Base-by-base conservation (phyloP, 805 yeast genomes). In the Dipodascopsis uninucleata region DNA sequence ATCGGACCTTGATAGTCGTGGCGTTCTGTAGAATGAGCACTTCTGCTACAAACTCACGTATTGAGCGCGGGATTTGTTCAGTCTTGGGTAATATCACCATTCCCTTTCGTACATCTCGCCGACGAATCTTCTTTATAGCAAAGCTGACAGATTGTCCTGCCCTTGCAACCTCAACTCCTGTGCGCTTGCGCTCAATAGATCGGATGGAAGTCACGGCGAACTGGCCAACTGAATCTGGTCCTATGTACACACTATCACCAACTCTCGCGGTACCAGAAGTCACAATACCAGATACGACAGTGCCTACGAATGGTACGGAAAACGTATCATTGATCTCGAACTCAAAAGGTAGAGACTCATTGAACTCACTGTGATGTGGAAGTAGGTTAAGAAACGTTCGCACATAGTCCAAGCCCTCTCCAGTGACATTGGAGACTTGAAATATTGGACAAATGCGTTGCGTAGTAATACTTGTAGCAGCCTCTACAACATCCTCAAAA, bases 241-340 rank as follows among this genome's bases (percentile, higher is more conserved):
- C 56, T 17, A 52, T 28, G 24, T 43, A 46, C 8, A 52, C 49
- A n/a, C 31, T 41, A 22, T 44, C 56, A 12, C 56, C 56, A 10
- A 44, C 31, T 12, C 40, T 41, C 12, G 50, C 49, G 2, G 43
- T 38, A 3, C 56, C 56, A 28, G 44, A 34, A 16, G 39, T 23
- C 8, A 52, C 39, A 12, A 52, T 41, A 5, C 56, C 56, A 2
- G 56, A 52, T 5, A 52, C 55, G 8, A 52, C 56, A 9, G 56
- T 50, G 21, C 56, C 56, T 4, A 52, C 56, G 37, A 52, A 52
- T 7, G 56, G 56, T 14, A 52, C 56, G 5, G 56, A 50, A 24
- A 52, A 52, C n/a, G 51, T 50, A 17, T 52, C 56, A 32, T 43
- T 52, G 18, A 52, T 38, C 24, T 50, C 52, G 33, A 50, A 52